Base-by-base conservation (phyloP, 169 alveolate species). In the Cryptosporidium viatorum region DNA sequence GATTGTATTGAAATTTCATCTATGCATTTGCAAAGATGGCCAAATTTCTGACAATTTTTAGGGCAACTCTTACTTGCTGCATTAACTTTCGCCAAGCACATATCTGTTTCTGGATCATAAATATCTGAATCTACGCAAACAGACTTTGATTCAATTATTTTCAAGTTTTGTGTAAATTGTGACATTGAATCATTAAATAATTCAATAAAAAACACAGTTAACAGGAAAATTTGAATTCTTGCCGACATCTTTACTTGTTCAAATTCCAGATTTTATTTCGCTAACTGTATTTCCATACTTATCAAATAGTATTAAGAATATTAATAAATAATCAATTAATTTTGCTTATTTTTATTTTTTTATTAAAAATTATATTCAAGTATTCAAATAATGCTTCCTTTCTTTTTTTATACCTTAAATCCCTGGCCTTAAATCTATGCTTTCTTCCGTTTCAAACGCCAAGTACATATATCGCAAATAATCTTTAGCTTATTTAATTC, bases 61-160 rank as follows among this genome's bases (percentile, higher is more conserved):
- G 74, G 89, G 33, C 89, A 80, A 33, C 43, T 80, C 10, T 52
- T 80, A 43, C 52, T 65, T 48, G 62, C 5, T 10, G 89, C 74
- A 50, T 80, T 80, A 18, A 80, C 75, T 48, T 80, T 80, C 14
- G 58, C 48, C 55, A 80, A 62, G 21, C 89, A 80, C 39, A 67
- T 45, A 33, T 80, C 89, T 45, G 75, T 62, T 29, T 80, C 89
- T n/a, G 67, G 21, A 65, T 80, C 89, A 62, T 80, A 80, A n/a
- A 80, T 43, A 29, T 80, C 89, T 7, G 74, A 43, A 14, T 65
- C 89, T 26, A n/a, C 2, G 1, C 89, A 80, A 2, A 80, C 75
- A n/a, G 89, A 80, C 55, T 48, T 80, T 60, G 89, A 48, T 18
- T 41, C 59, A 39, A 80, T 73, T 31, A 80, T 48, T 7, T 48